Conservation (phyloP, 1,139 yeast species). For the Saccharomycopsis crataegensis region DNA sequence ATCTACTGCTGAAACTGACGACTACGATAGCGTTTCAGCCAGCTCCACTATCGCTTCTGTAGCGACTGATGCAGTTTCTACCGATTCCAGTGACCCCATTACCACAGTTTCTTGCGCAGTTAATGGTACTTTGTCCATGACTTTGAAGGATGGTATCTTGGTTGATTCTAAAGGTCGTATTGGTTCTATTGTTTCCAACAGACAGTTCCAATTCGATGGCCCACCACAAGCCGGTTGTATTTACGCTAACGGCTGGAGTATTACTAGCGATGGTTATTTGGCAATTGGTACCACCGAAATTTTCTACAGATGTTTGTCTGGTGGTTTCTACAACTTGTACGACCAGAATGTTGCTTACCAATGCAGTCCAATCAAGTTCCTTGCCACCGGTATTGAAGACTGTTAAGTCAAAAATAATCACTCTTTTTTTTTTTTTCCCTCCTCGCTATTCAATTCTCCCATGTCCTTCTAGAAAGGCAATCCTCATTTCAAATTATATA, state of each 20-base stretch:
- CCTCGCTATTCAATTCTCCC: not conserved
- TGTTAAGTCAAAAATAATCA: constrained; percentile 36
- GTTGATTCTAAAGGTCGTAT: constrained; percentile 61
- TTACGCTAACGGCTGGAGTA: constrained; percentile 80
- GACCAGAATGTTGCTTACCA: constrained; percentile 61
- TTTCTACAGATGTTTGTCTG: constrained; percentile 77
- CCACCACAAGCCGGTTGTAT: constrained; percentile 88
- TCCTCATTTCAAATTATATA: not conserved
- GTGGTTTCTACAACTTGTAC: constrained; percentile 76
- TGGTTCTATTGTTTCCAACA: constrained; percentile 78
- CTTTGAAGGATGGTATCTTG: constrained; percentile 45
- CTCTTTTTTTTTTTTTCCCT: not conserved
- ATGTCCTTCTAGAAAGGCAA: not conserved
- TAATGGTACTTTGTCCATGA: constrained; percentile 46
- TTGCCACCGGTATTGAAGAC: constrained; percentile 52
- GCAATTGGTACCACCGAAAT: constrained; percentile 58
- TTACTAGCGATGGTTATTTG: constrained; percentile 54
- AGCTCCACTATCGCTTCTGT: constrained; percentile 26
- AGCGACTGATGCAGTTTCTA: constrained; percentile 25
- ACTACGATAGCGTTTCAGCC: constrained; percentile 30
- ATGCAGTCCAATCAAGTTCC: constrained; percentile 58
- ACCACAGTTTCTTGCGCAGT: constrained; percentile 41
- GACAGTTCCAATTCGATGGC: constrained; percentile 85
- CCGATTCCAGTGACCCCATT: constrained; percentile 31
- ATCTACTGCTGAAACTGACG: constrained; percentile 29